Evolutionary conservation across 495 filamentous ascomycete species (phyloP), one percentile per base, ranked within the genome.

Genomic region (Ascobolus immersus): DNA sequence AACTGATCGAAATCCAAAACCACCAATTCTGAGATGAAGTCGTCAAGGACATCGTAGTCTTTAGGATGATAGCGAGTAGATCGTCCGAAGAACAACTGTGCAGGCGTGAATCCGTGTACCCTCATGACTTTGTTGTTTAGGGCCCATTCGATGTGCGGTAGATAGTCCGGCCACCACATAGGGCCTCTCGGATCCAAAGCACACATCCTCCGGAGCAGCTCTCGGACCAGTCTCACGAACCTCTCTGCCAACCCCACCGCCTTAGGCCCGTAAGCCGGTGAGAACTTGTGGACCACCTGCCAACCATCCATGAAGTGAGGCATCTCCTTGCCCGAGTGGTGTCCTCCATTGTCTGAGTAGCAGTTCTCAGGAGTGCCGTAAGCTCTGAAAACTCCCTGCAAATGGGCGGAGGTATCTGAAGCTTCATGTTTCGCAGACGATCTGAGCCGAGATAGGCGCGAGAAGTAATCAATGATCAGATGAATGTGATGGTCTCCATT

Each of bases 391-490:
- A 9, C 3, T 22, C 6, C 5, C 13, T 33, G 2, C 23, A 8
- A 0, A 33, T 12, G 1, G 15, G 2, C 1, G 34, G 15, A 0
- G 32, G 23, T 5, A 20, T 20, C 2, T 24, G 13, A 6, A 28
- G 29, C 1, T 22, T 15, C 2, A 17, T 18, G 17, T 17, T 15
- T 0, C 19, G 17, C 1, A 33, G 30, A 4, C 28, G 14, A 8
- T 33, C 35, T 0, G 22, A 5, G 5, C 37, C 24, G 4, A 37
- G 21, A 13, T 24, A 41, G 2, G n/a, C 34, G 9, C 0, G 35
- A 38, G 5, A 41, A 41, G 19, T 41, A 41, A 14, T 38, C 39
- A 0, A 38, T 17, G 2, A 14, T 27, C 2, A 41, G 32, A 1
- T 34, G 1, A 4, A 41, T 38, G 13, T 41, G 38, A 21, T 17